Evolutionary conservation across 148 eudicot genomes (phyloP), one percentile per base, ranked within the genome.

Genomic region (Nepenthes mirabilis): DNA sequence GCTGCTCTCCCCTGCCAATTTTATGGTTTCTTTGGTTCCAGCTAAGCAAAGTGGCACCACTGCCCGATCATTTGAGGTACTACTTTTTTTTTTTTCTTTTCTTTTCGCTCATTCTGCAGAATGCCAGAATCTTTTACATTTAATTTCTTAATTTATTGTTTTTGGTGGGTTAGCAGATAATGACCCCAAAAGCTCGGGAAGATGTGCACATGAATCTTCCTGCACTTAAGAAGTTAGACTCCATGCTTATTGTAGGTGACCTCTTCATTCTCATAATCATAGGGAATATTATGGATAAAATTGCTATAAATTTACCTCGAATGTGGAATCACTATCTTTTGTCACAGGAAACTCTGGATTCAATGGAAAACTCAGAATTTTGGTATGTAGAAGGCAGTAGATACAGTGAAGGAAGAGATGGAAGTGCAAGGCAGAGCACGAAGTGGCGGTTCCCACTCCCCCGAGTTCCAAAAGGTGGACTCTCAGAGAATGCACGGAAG

Each of bases 361-460:
- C 95, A 6, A 86, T 89, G 95, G 79, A 72, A 36, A 63, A 70
- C 56, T 78, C 84, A 36, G 99, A 94, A 64, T 89, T 88, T 67
- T 94, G 93, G 91, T 94, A 94, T 53, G 76, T 75, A 1, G 99
- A 94, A 76, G 88, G 88, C 14, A 88, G 81, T 59, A 88, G 85
- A 66, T 76, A 86, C 65, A 79, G 77, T 53, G 95, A 81, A 66
- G 87, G 81, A 58, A 81, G 79, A 57, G 83, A 72, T 54, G 80
- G 78, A 2, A 79, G 76, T 51, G 69, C 65, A 9, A 82, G 90
- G 56, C 76, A 76, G 74, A 89, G 93, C 83, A 79, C 69, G 69
- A 78, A 87, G 66, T 93, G 99, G 99, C 87, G 99, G 97, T 90
- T 94, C 66, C 99, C 99, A 6, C 78, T 73, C 47, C 97, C 99